Percentiles rank a stretch among this genome's conserved stretches.
Conservation (phyloP, 208 protist genomes). For the Trypanosoma lewisi region DNA sequence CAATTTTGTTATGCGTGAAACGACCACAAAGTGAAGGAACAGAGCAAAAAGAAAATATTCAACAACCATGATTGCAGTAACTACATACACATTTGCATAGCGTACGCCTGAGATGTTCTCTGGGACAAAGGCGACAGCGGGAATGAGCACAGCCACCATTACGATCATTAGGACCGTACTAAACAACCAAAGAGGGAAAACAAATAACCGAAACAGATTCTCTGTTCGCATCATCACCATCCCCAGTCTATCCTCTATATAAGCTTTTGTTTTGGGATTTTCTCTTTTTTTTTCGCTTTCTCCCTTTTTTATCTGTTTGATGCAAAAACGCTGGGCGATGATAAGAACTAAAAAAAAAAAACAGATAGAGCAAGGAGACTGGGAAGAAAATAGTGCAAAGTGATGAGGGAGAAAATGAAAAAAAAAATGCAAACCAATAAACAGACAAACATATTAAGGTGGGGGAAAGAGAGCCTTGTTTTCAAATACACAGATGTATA, state of each 20-base stretch:
- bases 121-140: slow-evolving; percentile 1
- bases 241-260: background rate
- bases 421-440: no score
- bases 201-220: background rate
- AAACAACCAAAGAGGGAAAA: slow-evolving; percentile 4
- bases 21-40: slow-evolving; percentile 8
- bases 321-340: no score
- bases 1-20: background rate
- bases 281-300: no score
- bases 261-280: no score
- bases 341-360: no score
- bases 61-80: slow-evolving; percentile 10
- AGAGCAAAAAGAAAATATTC: slow-evolving; percentile 3
- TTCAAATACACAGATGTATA: no score
- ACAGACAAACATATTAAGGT: no score
- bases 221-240: background rate
- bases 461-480: no score
- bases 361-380: no score
- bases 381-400: no score
- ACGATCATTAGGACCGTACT: background rate
- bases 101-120: slow-evolving; percentile 1
- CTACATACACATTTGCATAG: slow-evolving; percentile 8
- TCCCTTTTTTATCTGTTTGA: no score
- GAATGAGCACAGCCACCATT: slow-evolving; percentile 7
- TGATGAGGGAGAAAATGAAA: no score